Percentiles rank a stretch among this genome's conserved stretches.
Evolutionary conservation across 108 stramenopile genomes (phyloP).

Genomic region (Schizochytrium sp.): DNA sequence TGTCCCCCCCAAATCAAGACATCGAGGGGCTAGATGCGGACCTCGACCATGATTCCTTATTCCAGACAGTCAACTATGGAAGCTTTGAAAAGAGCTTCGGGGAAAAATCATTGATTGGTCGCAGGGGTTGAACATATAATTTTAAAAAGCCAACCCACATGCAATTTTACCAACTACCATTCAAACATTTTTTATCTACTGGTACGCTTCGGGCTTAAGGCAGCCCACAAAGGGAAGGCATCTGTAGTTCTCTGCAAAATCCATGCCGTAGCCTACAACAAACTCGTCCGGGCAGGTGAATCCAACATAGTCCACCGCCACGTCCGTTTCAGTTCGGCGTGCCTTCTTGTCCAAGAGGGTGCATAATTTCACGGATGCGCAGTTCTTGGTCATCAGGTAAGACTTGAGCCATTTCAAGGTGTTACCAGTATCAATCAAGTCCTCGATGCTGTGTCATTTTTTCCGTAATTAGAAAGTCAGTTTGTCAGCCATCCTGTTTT

Average conservation of each 20-base stretch:
- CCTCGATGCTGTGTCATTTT: neutral
- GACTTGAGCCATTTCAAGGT: conserved; percentile 60
- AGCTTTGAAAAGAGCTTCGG: neutral
- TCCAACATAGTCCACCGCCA: conserved; percentile 56
- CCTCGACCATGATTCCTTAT: neutral
- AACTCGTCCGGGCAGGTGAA: conserved; percentile 59
- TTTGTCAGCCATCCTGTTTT: too few relatives aligned
- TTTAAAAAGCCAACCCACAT: neutral
- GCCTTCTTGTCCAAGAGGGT: conserved; percentile 45
- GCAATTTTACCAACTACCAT: neutral
- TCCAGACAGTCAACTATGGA: neutral
- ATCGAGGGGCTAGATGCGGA: neutral
- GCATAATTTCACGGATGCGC: conserved; percentile 48
- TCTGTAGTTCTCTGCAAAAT: conserved; percentile 40
- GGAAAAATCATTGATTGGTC: neutral
- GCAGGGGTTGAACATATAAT: neutral
- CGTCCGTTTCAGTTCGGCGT: conserved; percentile 33
- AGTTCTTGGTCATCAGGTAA: conserved; percentile 38
- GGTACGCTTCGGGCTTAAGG: conserved; percentile 45
- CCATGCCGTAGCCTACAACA: conserved; percentile 63
- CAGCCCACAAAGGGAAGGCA: conserved; percentile 60
- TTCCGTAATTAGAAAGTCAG: too few relatives aligned
- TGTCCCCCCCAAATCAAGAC: too few relatives aligned
- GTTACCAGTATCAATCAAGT: conserved; percentile 57
- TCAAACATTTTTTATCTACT: neutral